Base-by-base conservation (phyloP, 2,329 filamentous ascomycete species). In the Hortaea werneckii region DNA sequence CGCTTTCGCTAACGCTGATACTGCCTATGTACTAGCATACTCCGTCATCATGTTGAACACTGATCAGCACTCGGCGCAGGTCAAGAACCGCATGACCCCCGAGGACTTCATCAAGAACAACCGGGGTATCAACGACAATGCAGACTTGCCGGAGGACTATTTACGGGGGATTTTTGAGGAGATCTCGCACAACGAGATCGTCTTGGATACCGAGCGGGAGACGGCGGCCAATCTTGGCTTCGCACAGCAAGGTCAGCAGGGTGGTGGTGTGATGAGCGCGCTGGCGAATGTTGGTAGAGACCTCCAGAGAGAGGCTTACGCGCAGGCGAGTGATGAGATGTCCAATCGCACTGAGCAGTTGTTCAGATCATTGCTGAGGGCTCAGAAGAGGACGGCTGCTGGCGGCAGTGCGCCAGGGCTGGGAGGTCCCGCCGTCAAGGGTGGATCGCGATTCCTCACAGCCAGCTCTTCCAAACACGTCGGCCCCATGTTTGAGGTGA, bases 41-140 rank as follows among this genome's bases (percentile, higher is more conserved):
- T 96, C 90, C 0, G 92, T 96, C 45, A 95, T 98, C 57, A 74
- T 98, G 78, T 72, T 98, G 43, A 98, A 98, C 65, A 95, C 89
- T 1, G 92, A 98, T 71, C 78, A 90, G 56, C 92, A 98, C 69
- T 96, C 90, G 65, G 75, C 72, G 53, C 95, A 95, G 63, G 78
- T 98, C 57, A 83, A 81, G 60, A 80, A 78, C 55, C 82, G 88
- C 44, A 98, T 98, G 92, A 94, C 83, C 27, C 88, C 88, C 54
- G 85, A 95, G 51, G 94, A 98, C 56, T 98, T 98, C 62, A 95
- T 98, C 72, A 95, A 94, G 72, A 98, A 98, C 68, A 98, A 98
- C 65, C 76, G 92, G 28, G 92, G 92, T 48, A 98, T 98, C 72
- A 96, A 98, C 67, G 92, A 98, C 67, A 90, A 86, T 55, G 85